A percentile compares a stretch with the other conserved stretches of the same genome.
phyloP scores from a whole-genome alignment of 2,329 filamentous ascomycete species.

The Trichoderma harzianum region DNA sequence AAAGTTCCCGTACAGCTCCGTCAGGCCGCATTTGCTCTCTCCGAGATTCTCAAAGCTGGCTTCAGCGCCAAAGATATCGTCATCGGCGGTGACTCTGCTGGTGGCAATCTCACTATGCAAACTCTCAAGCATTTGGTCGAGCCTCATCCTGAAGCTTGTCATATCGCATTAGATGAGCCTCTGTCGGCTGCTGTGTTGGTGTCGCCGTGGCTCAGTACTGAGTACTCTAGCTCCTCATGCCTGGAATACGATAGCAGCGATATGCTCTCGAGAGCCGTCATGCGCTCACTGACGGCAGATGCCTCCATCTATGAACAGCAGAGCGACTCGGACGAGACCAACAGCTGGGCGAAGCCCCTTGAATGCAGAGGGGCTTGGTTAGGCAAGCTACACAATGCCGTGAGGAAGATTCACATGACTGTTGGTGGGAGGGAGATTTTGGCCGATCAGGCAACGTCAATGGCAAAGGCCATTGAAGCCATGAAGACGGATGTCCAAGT shows the following conservation, averaged over 20 bases:
- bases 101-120: conserved; percentile 34
- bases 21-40: conserved; percentile 33
- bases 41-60: conserved; percentile 30
- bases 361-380: conserved; percentile 31
- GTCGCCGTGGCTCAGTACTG: conserved; percentile 32
- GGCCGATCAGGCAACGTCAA: conserved; percentile 28
- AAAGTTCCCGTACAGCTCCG: conserved; percentile 32
- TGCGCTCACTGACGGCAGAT: conserved; percentile 12
- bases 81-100: conserved; percentile 38
- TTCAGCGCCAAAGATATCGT: conserved; percentile 31
- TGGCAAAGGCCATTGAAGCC: conserved; percentile 25
- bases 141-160: conserved; percentile 26
- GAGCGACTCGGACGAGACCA: conserved; percentile 8
- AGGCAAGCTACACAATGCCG: conserved; percentile 24
- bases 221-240: conserved; percentile 25
- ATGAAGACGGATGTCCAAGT: conserved; percentile 25
- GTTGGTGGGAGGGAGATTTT: conserved; percentile 33
- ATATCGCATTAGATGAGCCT: conserved; percentile 24
- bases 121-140: conserved; percentile 34
- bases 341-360: conserved; percentile 28
- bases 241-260: conserved; percentile 30
- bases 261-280: conserved; percentile 29
- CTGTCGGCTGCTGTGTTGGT: conserved; percentile 33
- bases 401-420: conserved; percentile 31
- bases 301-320: conserved; percentile 20